A percentile compares a stretch with the other conserved stretches of the same genome.
phyloP scores from a whole-genome alignment of 169 alveolate genomes.

The Plasmodium gallinaceum region DNA sequence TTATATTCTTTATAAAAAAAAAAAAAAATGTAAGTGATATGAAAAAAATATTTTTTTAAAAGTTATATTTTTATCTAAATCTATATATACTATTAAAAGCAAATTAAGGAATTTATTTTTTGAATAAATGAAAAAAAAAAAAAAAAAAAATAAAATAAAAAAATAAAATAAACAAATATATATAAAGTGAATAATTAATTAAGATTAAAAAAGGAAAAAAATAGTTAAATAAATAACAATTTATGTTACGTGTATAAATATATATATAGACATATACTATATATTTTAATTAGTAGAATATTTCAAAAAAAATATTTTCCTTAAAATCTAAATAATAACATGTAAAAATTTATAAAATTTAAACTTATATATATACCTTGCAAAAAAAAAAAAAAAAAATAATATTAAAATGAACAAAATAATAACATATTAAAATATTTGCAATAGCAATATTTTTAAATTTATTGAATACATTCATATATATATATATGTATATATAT shows the following conservation, averaged over 20 bases:
- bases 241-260: background rate
- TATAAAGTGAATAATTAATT: background rate
- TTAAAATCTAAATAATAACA: background rate
- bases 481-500: background rate
- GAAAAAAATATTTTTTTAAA: too few relatives aligned
- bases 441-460: too few relatives aligned
- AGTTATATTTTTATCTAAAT: too few relatives aligned
- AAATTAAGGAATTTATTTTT: background rate
- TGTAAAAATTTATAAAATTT: background rate
- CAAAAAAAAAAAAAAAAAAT: background rate
- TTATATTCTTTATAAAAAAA: too few relatives aligned
- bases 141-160: background rate
- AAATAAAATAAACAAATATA: background rate
- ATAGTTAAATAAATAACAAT: conserved; percentile 6
- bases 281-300: conserved; percentile 17
- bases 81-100: too few relatives aligned
- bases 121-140: background rate
- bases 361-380: conserved; percentile 1
- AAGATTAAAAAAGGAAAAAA: background rate
- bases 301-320: background rate
- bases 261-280: conserved; percentile 1
- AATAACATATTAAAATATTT: background rate
- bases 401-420: conserved; percentile 11
- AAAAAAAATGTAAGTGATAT: too few relatives aligned
- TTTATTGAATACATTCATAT: background rate